Evolutionary conservation across 1,139 yeast species (phyloP).

Genomic region (Hyphopichia khmerensis): DNA sequence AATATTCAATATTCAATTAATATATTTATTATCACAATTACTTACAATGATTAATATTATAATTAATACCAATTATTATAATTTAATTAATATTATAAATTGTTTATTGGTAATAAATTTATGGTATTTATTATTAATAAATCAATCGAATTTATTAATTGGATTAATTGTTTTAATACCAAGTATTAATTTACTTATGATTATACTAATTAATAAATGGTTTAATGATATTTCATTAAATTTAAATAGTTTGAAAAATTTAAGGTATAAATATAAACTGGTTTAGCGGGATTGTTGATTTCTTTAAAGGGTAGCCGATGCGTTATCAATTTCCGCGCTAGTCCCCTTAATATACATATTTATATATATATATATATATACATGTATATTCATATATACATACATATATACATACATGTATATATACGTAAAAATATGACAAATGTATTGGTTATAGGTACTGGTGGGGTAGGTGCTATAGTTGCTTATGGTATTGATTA

Average conservation of each 20-base stretch:
- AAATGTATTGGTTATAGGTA: constrained; percentile 16
- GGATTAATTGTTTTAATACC: constrained; percentile 12
- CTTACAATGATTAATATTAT: background rate
- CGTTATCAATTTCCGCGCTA: too few relatives aligned
- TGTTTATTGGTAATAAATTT: background rate
- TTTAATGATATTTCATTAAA: constrained; percentile 10
- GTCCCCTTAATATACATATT: too few relatives aligned
- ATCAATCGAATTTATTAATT: background rate
- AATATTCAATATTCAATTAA: background rate
- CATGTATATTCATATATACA: too few relatives aligned
- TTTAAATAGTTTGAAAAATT: constrained; percentile 12
- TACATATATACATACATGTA: too few relatives aligned
- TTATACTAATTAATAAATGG: constrained; percentile 12
- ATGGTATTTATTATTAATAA: background rate
- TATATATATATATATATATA: too few relatives aligned
- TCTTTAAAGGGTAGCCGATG: too few relatives aligned
- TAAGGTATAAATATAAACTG: constrained; percentile 23
- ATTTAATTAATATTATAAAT: constrained; percentile 1
- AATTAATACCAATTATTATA: background rate
- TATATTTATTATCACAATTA: constrained; percentile 1
- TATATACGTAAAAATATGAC: background rate
- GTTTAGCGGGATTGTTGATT: constrained; percentile 9
- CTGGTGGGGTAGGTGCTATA: constrained; percentile 22
- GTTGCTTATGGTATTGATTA: constrained; percentile 16
- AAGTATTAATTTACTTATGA: constrained; percentile 13